Percentiles rank a stretch among this genome's conserved stretches.
phyloP scores from a whole-genome alignment of 306 rosid species.

The Cajanus cajan region DNA sequence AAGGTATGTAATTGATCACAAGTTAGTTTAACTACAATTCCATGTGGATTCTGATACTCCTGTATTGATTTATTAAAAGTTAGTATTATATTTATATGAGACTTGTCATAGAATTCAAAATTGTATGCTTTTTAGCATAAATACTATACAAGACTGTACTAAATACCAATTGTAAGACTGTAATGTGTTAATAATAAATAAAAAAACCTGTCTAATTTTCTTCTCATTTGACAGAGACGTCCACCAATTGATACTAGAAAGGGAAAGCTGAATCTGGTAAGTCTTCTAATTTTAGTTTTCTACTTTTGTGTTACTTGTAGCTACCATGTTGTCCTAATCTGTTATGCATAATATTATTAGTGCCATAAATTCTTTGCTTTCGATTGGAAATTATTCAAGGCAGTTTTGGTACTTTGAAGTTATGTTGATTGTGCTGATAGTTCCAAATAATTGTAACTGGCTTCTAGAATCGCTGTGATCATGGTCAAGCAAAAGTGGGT shows the following conservation, averaged over 20 bases:
- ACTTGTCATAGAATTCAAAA: constrained; percentile 16
- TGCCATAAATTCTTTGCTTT: not conserved
- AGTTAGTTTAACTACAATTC: not conserved
- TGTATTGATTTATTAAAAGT: constrained; percentile 18
- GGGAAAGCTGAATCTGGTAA: constrained; percentile 86
- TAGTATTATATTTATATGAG: not conserved
- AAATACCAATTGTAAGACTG: constrained; percentile 7
- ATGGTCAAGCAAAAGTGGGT: not conserved
- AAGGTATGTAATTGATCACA: constrained; percentile 50
- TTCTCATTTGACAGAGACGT: constrained; percentile 80
- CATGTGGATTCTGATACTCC: not conserved
- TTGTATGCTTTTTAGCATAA: not conserved
- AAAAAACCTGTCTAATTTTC: constrained; percentile 25
- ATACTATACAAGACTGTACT: not conserved
- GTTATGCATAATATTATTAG: not conserved
- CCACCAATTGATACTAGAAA: constrained; percentile 77
- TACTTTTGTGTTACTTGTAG: not conserved
- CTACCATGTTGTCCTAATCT: not conserved
- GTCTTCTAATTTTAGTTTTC: constrained; percentile 33
- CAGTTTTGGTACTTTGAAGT: not conserved
- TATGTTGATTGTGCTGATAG: not conserved
- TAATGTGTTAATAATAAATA: constrained; percentile 19
- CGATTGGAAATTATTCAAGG: constrained; percentile 1
- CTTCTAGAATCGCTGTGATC: not conserved
- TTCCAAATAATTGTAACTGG: constrained; percentile 18